phyloP scores from a whole-genome alignment of 2,329 filamentous ascomycete genomes.

The Sarocladiaceae sp. region DNA sequence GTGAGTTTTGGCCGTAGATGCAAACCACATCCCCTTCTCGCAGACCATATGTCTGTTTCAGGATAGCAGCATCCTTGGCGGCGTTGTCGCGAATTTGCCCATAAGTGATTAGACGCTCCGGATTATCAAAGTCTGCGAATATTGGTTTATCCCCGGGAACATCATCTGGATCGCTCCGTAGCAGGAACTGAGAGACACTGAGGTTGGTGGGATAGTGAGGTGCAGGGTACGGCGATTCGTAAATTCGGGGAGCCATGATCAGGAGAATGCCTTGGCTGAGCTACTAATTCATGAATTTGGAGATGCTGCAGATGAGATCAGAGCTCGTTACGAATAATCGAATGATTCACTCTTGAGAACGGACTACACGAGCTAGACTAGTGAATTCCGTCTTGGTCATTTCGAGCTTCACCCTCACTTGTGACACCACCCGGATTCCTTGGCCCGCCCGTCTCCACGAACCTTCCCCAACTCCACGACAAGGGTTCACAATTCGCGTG shows the following conservation, averaged over 20 bases:
- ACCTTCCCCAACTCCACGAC: neutral
- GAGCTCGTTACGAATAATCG: too few relatives aligned
- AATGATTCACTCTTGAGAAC: too few relatives aligned
- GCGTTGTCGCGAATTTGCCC: slow-evolving; percentile 14
- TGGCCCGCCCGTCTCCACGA: neutral
- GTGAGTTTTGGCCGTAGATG: slow-evolving; percentile 18
- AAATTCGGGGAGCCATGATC: slow-evolving; percentile 7
- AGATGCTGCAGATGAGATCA: too few relatives aligned
- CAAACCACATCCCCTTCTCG: slow-evolving; percentile 17
- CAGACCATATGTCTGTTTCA: slow-evolving; percentile 11
- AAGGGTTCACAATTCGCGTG: neutral
- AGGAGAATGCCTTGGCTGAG: neutral
- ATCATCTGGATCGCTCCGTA: slow-evolving; percentile 20
- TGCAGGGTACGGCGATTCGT: slow-evolving; percentile 16
- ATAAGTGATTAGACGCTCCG: slow-evolving; percentile 14
- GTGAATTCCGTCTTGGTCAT: too few relatives aligned
- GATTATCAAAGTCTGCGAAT: slow-evolving; percentile 19
- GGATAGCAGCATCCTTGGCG: slow-evolving; percentile 14
- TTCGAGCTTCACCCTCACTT: too few relatives aligned
- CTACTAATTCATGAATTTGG: neutral
- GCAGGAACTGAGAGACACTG: slow-evolving; percentile 20
- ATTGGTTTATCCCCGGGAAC: slow-evolving; percentile 16
- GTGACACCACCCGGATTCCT: neutral
- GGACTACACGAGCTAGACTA: too few relatives aligned
- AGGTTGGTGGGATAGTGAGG: slow-evolving; percentile 16